Conservation (phyloP, 495 filamentous ascomycete species). For the Hyaloscypha variabilis region DNA sequence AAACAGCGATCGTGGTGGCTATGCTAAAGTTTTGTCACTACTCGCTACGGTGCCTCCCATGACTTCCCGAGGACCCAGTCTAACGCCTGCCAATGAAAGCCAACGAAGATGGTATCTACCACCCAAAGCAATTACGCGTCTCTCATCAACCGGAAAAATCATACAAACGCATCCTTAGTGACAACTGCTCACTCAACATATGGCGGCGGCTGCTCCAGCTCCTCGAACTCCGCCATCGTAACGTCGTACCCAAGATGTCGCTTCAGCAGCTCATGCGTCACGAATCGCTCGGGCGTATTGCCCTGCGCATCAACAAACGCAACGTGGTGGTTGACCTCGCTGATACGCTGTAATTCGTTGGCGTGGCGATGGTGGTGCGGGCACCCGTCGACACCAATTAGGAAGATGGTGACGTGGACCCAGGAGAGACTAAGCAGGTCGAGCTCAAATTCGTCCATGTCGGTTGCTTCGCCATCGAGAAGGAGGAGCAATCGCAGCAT, state of each 20-base stretch:
- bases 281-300: constrained; percentile 46
- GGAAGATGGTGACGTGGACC: constrained; percentile 52
- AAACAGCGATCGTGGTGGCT: too few species aligned
- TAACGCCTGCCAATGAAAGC: too few species aligned
- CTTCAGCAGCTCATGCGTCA: constrained; percentile 52
- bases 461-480: constrained; percentile 48
- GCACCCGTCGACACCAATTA: constrained; percentile 52
- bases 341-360: constrained; percentile 49
- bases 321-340: constrained; percentile 48
- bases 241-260: constrained; percentile 49
- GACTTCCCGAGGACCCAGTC: too few species aligned
- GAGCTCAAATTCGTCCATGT: constrained; percentile 55
- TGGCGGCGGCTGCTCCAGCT: constrained; percentile 30
- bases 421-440: constrained; percentile 47
- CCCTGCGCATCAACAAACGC: constrained; percentile 53
- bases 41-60: too few species aligned
- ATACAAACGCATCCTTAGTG: too few species aligned
- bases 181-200: constrained; percentile 21
- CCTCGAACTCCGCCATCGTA: constrained; percentile 45
- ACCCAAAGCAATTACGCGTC: too few species aligned
- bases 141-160: too few species aligned
- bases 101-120: too few species aligned
- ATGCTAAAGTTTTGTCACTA: too few species aligned
- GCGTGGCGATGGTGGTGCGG: constrained; percentile 52
- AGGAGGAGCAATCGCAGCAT: constrained; percentile 46